phyloP scores from a whole-genome alignment of 805 yeast genomes.

The Barnettozyma vustinii region DNA sequence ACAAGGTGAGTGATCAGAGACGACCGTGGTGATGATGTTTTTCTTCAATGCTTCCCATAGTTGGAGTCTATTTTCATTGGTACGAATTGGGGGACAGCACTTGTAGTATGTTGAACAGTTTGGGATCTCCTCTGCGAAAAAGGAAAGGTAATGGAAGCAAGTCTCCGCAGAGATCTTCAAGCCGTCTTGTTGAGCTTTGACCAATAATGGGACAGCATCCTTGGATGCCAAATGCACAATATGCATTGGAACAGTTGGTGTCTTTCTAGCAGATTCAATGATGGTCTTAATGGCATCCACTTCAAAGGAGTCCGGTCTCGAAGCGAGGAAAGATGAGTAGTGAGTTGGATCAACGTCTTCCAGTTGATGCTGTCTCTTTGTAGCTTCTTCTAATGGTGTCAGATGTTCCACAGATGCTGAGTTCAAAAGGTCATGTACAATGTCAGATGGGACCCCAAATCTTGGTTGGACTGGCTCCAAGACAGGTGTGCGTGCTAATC shows the following conservation, averaged over 20 bases:
- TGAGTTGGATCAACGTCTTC: constrained; percentile 26
- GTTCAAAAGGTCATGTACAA: constrained; percentile 25
- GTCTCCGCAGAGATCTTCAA: constrained; percentile 83
- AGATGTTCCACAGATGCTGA: constrained; percentile 12
- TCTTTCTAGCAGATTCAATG: constrained; percentile 50
- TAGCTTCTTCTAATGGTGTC: constrained; percentile 40
- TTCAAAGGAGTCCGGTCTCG: constrained; percentile 87
- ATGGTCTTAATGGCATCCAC: constrained; percentile 75
- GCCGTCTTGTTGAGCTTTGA: constrained; percentile 52
- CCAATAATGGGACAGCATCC: constrained; percentile 71
- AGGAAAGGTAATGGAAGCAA: constrained; percentile 84
- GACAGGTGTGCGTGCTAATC: constrained; percentile 50
- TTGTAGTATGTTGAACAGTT: constrained; percentile 78
- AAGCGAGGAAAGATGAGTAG: constrained; percentile 36
- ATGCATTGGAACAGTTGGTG: constrained; percentile 67
- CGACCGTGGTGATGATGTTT: constrained; percentile 73
- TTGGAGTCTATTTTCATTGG: constrained; percentile 60
- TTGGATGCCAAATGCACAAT: constrained; percentile 88
- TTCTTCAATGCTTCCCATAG: constrained; percentile 75
- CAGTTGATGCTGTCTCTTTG: constrained; percentile 34
- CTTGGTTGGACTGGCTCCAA: constrained; percentile 58
- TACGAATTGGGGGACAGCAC: constrained; percentile 93
- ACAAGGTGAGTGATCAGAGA: constrained; percentile 95
- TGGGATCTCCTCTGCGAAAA: constrained; percentile 73
- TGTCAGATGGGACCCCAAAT: constrained; percentile 36